These are phyloP conservation scores for Pyrenula aspistea DNA, from an alignment of 495 filamentous ascomycete species.

Conservation along the genomic window DNA sequence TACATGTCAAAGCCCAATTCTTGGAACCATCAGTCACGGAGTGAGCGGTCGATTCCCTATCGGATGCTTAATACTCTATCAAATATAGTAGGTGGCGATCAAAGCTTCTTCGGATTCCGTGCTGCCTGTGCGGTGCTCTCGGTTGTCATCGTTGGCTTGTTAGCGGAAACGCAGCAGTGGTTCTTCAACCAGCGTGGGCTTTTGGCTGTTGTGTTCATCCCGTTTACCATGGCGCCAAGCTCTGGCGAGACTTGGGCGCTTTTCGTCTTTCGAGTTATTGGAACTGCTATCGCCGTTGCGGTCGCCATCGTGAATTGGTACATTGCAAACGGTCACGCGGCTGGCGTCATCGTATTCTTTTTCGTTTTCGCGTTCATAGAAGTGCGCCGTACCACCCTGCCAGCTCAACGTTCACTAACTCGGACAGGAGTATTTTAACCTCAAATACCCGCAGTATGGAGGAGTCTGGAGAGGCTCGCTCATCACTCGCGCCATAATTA, in stretches of 20 bases:
- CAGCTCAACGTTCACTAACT: not conserved
- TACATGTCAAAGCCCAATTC: not conserved
- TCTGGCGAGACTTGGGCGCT: constrained; percentile 56
- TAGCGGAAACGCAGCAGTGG: constrained; percentile 53
- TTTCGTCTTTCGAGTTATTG: constrained; percentile 52
- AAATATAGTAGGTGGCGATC: constrained; percentile 16
- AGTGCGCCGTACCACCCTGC: constrained; percentile 14
- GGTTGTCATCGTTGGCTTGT: constrained; percentile 53
- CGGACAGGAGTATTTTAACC: constrained; percentile 43
- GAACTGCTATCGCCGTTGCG: constrained; percentile 47
- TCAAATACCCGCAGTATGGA: constrained; percentile 50
- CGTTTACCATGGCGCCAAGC: constrained; percentile 46
- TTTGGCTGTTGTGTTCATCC: constrained; percentile 70
- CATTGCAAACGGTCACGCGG: constrained; percentile 50
- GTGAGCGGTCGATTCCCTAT: too few relatives aligned
- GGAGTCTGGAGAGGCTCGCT: constrained; percentile 50
- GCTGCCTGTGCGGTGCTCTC: constrained; percentile 59
- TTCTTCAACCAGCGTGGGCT: constrained; percentile 59
- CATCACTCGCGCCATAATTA: constrained; percentile 55
- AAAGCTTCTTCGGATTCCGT: constrained; percentile 51
- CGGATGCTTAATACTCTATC: constrained; percentile 10
- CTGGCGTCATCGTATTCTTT: constrained; percentile 54
- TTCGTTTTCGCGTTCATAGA: constrained; percentile 55
- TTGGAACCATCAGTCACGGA: not conserved
- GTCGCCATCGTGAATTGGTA: constrained; percentile 59